A percentile compares a stretch with the other conserved stretches of the same genome.
phyloP scores from a whole-genome alignment of 2,329 filamentous ascomycete genomes.

The Lecanicillium sp. region DNA sequence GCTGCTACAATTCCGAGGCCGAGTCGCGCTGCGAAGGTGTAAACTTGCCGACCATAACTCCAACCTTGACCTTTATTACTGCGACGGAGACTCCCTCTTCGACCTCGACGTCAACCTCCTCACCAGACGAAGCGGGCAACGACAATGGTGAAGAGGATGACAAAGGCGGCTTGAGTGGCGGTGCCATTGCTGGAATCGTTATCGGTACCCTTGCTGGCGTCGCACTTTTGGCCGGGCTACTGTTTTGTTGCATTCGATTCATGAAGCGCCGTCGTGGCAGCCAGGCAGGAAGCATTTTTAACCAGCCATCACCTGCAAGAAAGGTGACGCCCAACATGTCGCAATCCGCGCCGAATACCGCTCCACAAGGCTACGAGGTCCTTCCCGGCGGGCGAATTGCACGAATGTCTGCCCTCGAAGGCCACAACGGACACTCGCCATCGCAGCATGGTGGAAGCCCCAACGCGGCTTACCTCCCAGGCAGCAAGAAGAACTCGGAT shows the following conservation, averaged over 20 bases:
- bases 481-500: slow-evolving; percentile 37
- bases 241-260: slow-evolving; percentile 55
- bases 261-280: slow-evolving; percentile 47
- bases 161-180: slow-evolving; percentile 55
- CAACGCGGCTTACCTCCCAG: slow-evolving; percentile 15
- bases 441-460: slow-evolving; percentile 39
- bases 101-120: slow-evolving; percentile 31
- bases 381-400: slow-evolving; percentile 84
- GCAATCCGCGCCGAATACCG: slow-evolving; percentile 16
- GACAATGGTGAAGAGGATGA: slow-evolving; percentile 18
- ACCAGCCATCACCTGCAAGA: slow-evolving; percentile 74
- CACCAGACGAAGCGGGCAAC: slow-evolving; percentile 15
- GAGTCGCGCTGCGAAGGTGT: slow-evolving; percentile 66
- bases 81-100: slow-evolving; percentile 24
- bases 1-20: slow-evolving; percentile 78
- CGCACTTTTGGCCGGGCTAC: slow-evolving; percentile 57
- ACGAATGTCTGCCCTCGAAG: slow-evolving; percentile 90
- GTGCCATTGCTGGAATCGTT: slow-evolving; percentile 84
- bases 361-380: slow-evolving; percentile 57
- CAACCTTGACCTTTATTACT: slow-evolving; percentile 53
- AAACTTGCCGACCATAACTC: slow-evolving; percentile 65
- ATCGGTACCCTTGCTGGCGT: slow-evolving; percentile 69
- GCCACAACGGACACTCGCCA: slow-evolving; percentile 55
- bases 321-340: slow-evolving; percentile 34
- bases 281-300: slow-evolving; percentile 69